Base-by-base conservation (phyloP, 1,139 yeast species). In the Pichia sp. region DNA sequence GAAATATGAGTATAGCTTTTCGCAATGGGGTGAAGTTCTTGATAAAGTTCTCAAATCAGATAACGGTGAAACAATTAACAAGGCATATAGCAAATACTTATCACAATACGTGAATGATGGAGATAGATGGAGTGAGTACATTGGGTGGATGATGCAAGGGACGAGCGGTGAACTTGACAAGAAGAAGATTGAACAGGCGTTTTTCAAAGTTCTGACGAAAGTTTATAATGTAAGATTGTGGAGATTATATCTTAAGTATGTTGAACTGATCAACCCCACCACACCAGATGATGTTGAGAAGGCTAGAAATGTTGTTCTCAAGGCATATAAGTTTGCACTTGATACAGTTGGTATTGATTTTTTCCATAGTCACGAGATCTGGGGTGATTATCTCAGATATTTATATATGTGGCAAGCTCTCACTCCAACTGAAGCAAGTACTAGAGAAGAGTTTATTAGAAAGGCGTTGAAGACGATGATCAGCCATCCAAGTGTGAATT, bases 381-480 rank as follows among this genome's bases (percentile, higher is more conserved):
- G 96, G 96, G 68, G 69, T 34, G 94, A 85, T 50, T 91, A 85
- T 54, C 59, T 91, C 24, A 79, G 70, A n/a, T 88, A 87, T 50
- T 67, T 88, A 44, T 80, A 78, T 48, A 64, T 74, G 29, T 82
- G 91, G 82, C 82, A 81, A 22, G 85, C 94, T 1, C 64, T 76
- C 13, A 79, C 85, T 28, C 74, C 81, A 31, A 85, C 94, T 85
- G 97, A 88, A 54, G 82, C 77, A 47, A 93, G 84, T 53, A 93
- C 84, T 50, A 80, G 84, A 46, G 69, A 73, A 51, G 96, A 86
- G 53, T 66, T 80, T 50, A 72, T 84, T 35, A 68, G 97, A 50
- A 80, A 79, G 49, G 72, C 82, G 5, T 86, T 81, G 58, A 76
- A 82, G 49, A 72, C 73, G 41, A 77, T 83, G 47, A 67, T 87